Base-by-base conservation (phyloP, 805 yeast genomes). In the Lachancea lanzarotensis region DNA sequence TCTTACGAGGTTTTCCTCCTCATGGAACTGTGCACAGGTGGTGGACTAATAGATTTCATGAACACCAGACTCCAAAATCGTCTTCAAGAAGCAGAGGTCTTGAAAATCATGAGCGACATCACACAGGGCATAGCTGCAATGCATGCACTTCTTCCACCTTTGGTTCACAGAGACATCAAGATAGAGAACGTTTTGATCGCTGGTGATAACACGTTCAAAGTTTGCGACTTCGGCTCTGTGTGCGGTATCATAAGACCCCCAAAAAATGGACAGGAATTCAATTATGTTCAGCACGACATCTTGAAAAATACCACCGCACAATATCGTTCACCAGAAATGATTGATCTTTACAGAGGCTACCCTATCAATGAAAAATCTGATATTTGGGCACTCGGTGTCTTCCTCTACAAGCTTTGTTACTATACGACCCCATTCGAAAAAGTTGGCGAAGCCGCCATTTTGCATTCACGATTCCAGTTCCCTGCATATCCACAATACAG, bases 361-460 rank as follows among this genome's bases (percentile, higher is more conserved):
- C 93, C 96, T 1, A 84, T 91, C 34, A 93, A 91, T 64, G 95
- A 90, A 56, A 88, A 88, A 64, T 75, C 91, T 7, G 98, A 91
- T 66, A 85, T 91, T 39, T 91, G 98, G 98, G 98, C 98, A 0
- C 68, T 91, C 39, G 98, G 98, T 10, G 82, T 93, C 11, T 82
- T 84, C 51, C 62, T 85, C 29, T 85, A 84, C 68, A 85, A 85
- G 59, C 59, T 85, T 40, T 83, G 93, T 57, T 85, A 82, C 62
- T 85, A 82, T 55, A 84, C 86, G 0, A 85, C 95, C 0, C 95
- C 95, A 0, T 85, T 85, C 58, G 95, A 85, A 61, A 68, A 64
- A 26, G 71, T 72, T 15, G 82, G 81, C 18, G 90, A 84, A 52
- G 58, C 67, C 32, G 83, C 82, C 37, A 84, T 85, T 22, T 56